Base-by-base conservation (phyloP, 1,284 basidiomycete species). In the Wallemia ichthyophaga region DNA sequence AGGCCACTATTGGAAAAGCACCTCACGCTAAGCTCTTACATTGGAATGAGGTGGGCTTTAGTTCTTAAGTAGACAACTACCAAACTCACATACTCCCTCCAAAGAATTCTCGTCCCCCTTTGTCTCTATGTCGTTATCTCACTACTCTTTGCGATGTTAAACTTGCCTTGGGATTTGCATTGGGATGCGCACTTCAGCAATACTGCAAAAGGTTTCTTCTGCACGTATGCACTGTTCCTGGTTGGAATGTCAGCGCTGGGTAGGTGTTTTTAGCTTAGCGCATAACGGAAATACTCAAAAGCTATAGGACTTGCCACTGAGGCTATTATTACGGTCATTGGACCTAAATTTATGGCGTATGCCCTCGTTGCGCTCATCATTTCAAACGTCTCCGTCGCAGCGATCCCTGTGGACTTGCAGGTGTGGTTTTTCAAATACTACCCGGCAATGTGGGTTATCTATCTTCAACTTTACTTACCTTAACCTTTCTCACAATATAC, bases 211-310 rank as follows among this genome's bases (percentile, higher is more conserved):
- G 83, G 82, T 0, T 83, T 84, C 68, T 70, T 84, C 62, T 70
- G 83, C 24, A 83, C 81, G 70, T 84, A 81, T 79, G 80, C 82
- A 75, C 69, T 81, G 62, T 76, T 78, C 60, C 83, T 67, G 32
- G 1, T 2, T 56, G 69, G 69, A 32, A 69, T 71, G 69, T 60
- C 65, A 7, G 66, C 68, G 2, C 63, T 70, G 2, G 66, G 60
- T 68, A 69, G 58, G 62, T 31, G 28, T 31, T 31, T 31, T 31
- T 7, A 31, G 17, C 7, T 17, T 7, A 7, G 7, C 9, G 28
- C 28, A 31, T 17, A 31, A 7, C 28, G 9, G 17, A 7, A 7
- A 31, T 31, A 7, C 9, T 7, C 17, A 31, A 7, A 7, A 17
- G 9, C 28, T 31, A 31, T 17, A 31, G 55, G 55, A 25, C 24